Evolutionary conservation across 352 stramenopile genomes (phyloP), one percentile per base, ranked within the genome.

Genomic region (Phytophthora vignae): DNA sequence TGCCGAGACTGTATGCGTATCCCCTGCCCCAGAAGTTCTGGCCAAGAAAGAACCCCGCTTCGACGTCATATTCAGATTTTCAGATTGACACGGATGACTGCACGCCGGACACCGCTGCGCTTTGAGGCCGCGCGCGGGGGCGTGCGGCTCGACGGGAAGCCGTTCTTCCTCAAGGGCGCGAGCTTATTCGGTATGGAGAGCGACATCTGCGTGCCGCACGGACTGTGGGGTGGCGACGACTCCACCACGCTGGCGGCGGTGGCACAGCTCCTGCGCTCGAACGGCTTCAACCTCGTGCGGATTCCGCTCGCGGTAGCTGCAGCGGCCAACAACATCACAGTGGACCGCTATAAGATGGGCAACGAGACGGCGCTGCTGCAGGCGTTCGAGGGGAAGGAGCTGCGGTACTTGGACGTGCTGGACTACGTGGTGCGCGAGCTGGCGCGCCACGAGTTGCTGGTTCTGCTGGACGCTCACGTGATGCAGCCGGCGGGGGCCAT

Each of bases 171-270:
- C 62, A 92, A 92, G 38, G 84, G 84, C 40, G 79, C 67, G 38
- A 92, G 74, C 56, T 90, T 74, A 63, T 92, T 92, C 62, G 84
- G 84, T 15, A 82, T 92, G 78, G 84, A 92, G 64, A 86, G 64
- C 14, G 76, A 88, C 55, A 90, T 90, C 66, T 67, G 79, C 42
- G 81, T 85, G 19, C 81, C 81, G 1, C 84, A 92, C 46, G 84
- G 84, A 22, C 73, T 91, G 21, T 91, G 84, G 84, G 82, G 83
- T 14, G 83, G 83, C n/a, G 44, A 56, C 6, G 61, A 78, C 27
- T 91, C 83, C 10, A 91, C 82, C 19, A 86, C 81, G 12, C 38
- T 91, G 12, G 69, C 72, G 1, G 52, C 65, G 5, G 63, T 91
- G 21, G 76, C 76, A 11, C 58, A 69, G 22, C 42, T 89, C 14